Evolutionary conservation across 768 basidiomycete genomes (phyloP), one percentile per base, ranked within the genome.

Genomic region (Mycena albidolilacea): DNA sequence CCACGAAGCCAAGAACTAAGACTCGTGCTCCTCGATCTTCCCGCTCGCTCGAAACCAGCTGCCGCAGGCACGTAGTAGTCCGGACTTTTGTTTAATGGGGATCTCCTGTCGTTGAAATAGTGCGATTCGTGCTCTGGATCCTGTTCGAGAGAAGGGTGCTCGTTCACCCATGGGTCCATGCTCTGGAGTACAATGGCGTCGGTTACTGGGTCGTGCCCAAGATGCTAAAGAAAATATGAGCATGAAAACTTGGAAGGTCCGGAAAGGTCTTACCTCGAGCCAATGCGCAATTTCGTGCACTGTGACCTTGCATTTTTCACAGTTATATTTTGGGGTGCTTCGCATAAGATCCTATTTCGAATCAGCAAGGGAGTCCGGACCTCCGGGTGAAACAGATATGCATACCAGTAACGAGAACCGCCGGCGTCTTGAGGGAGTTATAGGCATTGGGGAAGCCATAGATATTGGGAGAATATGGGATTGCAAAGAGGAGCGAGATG

Each of bases 81-180:
- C 35, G 6, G 55, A 37, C 30, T 21, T 19, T 23, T 23, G 35
- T 12, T 35, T 1, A 7, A 7, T 7, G 23, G 17, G 14, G 52
- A 48, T 44, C 35, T 30, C 43, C 19, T 9, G 30, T 48, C n/a
- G 43, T 68, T 61, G 12, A 57, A 43, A 55, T 69, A 44, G 46
- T 65, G 61, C 50, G 68, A 30, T n/a, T 66, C 72, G n/a, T 48
- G 35, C 37, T 73, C 72, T 3, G 57, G 46, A 23, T 73, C 64
- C 10, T 73, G 63, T 1, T 69, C 72, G 0, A 46, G 67, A 44
- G 50, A 41, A 7, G 67, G 46, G 30, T 48, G 57, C 59, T 73
- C 72, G 67, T 73, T 73, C 9, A 73, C 72, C 63, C 63, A 69
- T 14, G 72, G 43, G 19, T 73, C 67, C 68, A 61, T 73, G 39